Conservation (phyloP, 1,284 basidiomycete genomes). For the Malassezia cuniculi region DNA sequence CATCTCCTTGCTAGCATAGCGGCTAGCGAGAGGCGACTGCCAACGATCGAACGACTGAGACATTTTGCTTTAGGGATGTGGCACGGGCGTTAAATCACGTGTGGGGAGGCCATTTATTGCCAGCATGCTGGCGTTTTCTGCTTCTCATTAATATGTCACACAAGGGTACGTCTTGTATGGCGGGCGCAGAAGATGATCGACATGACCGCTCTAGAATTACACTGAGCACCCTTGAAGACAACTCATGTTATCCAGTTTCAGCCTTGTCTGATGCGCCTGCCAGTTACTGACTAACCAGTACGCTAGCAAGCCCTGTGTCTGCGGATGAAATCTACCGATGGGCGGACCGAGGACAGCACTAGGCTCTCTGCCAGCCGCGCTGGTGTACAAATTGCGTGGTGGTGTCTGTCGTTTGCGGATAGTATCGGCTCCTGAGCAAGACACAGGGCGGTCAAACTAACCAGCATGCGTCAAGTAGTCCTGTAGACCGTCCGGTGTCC, state of each 20-base stretch:
- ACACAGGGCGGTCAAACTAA: no score
- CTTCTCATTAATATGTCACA: no score
- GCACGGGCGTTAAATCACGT: no score
- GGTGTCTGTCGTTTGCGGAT: constrained; percentile 11
- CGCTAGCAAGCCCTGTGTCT: constrained; percentile 4
- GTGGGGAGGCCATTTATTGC: no score
- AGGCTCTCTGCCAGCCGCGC: constrained; percentile 12
- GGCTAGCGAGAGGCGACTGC: constrained; percentile 50
- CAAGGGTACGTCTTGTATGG: no score
- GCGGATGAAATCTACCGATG: constrained; percentile 8
- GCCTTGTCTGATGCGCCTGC: constrained; percentile 15
- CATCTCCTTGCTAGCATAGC: constrained; percentile 99
- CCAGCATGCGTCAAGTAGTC: no score
- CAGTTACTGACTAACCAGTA: background rate
- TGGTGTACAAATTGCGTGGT: constrained; percentile 14
- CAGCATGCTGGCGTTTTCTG: no score
- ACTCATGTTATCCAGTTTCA: constrained; percentile 16
- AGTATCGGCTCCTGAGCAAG: constrained; percentile 16
- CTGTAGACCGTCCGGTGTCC: no score
- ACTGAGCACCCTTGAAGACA: constrained; percentile 14
- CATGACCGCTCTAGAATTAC: constrained; percentile 17
- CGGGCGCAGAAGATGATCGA: no score
- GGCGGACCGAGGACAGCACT: constrained; percentile 18
- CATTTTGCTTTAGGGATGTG: no score
- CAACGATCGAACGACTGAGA: constrained; percentile 24